Base-by-base conservation (phyloP, 805 yeast species). In the Spathaspora hagerdaliae region DNA sequence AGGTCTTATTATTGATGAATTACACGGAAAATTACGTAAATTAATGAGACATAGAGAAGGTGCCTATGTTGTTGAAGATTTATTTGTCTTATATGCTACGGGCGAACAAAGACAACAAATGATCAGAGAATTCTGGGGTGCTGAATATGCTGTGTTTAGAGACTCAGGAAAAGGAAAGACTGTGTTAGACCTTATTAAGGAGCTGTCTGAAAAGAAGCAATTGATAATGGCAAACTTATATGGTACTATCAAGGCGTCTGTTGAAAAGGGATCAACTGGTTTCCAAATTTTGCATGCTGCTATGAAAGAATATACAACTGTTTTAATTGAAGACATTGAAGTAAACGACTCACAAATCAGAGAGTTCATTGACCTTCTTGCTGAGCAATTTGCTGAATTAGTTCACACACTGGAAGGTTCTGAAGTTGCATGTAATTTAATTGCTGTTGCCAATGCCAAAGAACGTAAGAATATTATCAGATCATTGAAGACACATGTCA, bases 21-120 rank as follows among this genome's bases (percentile, higher is more conserved):
- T 92, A 53, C 96, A 90, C 60, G 99, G 99, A 41, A 83, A 84
- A 56, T 79, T 88, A 58, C 78, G 97, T 64, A 92, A 89, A 67
- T 74, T 92, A 47, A 89, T 92, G 94, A 83, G 96, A 74, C 97
- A 92, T 69, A 85, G 87, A 71, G 98, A 92, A 75, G 99, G 97
- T 68, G 98, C 98, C 11, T 90, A 92, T 59, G 98, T 92, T 35
- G 90, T 91, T 53, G 98, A 92, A 68, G 99, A 92, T 74, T 74
- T 88, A 58, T 92, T 75, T 61, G 87, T 88, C 24, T 78, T 90
- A 46, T 92, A 91, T 65, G 81, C 97, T 9, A 81, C 89, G 24
- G 78, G 85, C 29, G 87, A 83, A 51, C 98, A 92, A 68, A 87
- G 81, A 65, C 79, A 81, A 45, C 96, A 88, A 67, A 91, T 92